These are phyloP conservation scores for Sutorius eximius DNA, from an alignment of 1,284 basidiomycete genomes.

Conservation along the genomic window DNA sequence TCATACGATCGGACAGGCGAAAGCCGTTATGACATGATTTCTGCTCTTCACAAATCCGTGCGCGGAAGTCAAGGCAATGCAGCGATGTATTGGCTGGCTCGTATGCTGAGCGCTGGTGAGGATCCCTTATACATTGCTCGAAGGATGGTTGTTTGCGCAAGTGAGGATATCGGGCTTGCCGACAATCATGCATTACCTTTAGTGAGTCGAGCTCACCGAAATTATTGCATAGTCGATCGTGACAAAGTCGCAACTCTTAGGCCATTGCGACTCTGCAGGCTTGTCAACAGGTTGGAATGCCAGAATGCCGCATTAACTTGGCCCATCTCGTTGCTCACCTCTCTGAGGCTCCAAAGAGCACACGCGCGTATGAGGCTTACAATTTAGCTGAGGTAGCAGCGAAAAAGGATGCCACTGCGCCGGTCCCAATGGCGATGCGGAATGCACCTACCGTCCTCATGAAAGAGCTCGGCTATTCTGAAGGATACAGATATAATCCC, in stretches of 20 bases:
- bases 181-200: conserved; percentile 72
- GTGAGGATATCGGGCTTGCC: conserved; percentile 84
- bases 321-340: conserved; percentile 84
- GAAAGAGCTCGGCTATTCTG: conserved; percentile 77
- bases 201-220: conserved; percentile 39
- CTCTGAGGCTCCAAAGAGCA: conserved; percentile 82
- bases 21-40: conserved; percentile 84
- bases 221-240: neutral
- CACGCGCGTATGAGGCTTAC: conserved; percentile 77
- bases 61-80: conserved; percentile 79
- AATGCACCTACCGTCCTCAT: conserved; percentile 86
- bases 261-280: conserved; percentile 79
- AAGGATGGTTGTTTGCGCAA: conserved; percentile 80
- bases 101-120: conserved; percentile 84
- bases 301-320: conserved; percentile 75
- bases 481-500: conserved; percentile 80
- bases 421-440: conserved; percentile 78
- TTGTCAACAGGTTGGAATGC: conserved; percentile 84
- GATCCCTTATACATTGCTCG: conserved; percentile 86
- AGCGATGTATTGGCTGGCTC: conserved; percentile 87
- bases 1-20: conserved; percentile 78
- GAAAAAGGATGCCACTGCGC: conserved; percentile 49
- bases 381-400: conserved; percentile 68
- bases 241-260: conserved; percentile 36
- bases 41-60: conserved; percentile 84